Evolutionary conservation across 495 filamentous ascomycete genomes (phyloP).

Genomic region (Corynascus novoguineensis): DNA sequence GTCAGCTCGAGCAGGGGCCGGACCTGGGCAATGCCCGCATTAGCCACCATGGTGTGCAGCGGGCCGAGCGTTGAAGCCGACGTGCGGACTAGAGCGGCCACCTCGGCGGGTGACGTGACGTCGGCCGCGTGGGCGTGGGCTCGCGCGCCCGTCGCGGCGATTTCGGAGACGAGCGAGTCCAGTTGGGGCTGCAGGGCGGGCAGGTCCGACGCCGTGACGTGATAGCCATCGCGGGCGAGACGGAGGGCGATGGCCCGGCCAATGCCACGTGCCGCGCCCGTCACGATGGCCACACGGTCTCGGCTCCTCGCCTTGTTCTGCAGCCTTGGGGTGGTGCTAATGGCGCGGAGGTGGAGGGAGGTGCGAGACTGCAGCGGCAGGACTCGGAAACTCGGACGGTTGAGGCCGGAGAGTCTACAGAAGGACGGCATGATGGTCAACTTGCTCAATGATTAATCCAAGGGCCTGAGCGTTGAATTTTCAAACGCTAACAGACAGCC

Average conservation of each 20-base stretch:
- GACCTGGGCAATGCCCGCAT: slow-evolving; percentile 55
- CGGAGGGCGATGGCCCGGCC: slow-evolving; percentile 57
- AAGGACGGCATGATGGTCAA: neutral
- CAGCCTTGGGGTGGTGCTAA: neutral
- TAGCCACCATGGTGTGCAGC: slow-evolving; percentile 56
- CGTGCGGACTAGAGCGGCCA: slow-evolving; percentile 44
- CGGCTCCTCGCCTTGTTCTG: neutral
- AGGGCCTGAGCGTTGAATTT: too few species aligned
- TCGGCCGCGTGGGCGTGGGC: slow-evolving; percentile 47
- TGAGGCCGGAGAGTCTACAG: neutral
- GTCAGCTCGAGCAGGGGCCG: slow-evolving; percentile 47
- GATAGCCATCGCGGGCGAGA: slow-evolving; percentile 55
- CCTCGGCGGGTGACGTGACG: slow-evolving; percentile 46
- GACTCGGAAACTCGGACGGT: too few species aligned
- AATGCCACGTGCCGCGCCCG: slow-evolving; percentile 53
- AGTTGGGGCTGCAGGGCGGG: slow-evolving; percentile 39
- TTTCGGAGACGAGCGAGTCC: slow-evolving; percentile 45
- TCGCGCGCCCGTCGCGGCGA: slow-evolving; percentile 39
- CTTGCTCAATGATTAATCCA: neutral
- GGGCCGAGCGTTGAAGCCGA: slow-evolving; percentile 47
- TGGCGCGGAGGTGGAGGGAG: neutral
- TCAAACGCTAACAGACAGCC: too few species aligned
- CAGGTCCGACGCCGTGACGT: slow-evolving; percentile 57
- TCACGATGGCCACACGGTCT: slow-evolving; percentile 47
- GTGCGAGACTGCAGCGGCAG: neutral